A percentile compares a stretch with the other conserved stretches of the same genome.
Conservation (phyloP, 176 grass and related monocot genomes). For the Rhynchospora tenuis region DNA sequence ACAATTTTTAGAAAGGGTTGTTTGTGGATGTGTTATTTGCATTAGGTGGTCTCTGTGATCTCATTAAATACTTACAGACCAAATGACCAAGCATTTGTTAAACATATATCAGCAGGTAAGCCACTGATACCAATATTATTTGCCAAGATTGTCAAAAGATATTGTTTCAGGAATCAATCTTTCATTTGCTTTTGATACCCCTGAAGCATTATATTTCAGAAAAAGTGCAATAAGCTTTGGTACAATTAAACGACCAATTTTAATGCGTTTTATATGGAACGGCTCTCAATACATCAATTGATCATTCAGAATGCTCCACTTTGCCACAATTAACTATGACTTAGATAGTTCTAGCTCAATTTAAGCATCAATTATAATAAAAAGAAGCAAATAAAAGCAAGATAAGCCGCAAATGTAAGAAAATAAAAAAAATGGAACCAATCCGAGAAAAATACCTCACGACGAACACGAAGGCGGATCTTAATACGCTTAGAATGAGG, state of each 20-base stretch:
- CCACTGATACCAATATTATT: background rate
- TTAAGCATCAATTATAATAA: background rate
- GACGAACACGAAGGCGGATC: conserved; percentile 80
- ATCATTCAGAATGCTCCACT: background rate
- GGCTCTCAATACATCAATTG: background rate
- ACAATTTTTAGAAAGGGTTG: background rate
- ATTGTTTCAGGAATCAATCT: background rate
- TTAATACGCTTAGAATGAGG: conserved; percentile 95
- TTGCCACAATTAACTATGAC: background rate
- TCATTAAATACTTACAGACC: background rate
- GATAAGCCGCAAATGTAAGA: background rate
- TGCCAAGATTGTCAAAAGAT: background rate
- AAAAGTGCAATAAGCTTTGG: background rate
- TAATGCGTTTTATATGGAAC: background rate
- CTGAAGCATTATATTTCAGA: background rate
- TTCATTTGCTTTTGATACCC: background rate
- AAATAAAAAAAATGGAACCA: background rate
- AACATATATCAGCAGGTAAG: background rate
- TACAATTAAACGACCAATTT: background rate
- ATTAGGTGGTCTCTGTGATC: background rate
- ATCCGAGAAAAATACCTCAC: conserved; percentile 44
- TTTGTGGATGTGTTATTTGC: background rate
- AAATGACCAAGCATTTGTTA: background rate
- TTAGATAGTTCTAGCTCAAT: background rate
- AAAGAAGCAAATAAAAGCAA: background rate